phyloP scores from a whole-genome alignment of 2,329 filamentous ascomycete genomes.

The Pseudocercospora fuligena region DNA sequence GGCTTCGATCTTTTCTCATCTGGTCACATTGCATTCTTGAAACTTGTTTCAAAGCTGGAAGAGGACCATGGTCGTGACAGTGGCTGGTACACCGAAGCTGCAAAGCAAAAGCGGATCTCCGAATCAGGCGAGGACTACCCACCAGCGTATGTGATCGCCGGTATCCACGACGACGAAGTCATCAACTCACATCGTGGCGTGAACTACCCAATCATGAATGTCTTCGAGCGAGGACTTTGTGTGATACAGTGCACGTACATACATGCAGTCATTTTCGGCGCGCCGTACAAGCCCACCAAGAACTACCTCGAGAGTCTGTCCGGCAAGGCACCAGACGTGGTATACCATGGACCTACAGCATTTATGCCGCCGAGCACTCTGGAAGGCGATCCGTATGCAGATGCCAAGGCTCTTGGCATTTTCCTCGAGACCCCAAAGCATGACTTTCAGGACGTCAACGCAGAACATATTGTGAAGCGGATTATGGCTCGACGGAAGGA shows the following conservation, averaged over 20 bases:
- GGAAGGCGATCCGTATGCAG: conserved; percentile 66
- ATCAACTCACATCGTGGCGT: conserved; percentile 97
- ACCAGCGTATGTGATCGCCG: conserved; percentile 86
- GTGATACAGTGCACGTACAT: conserved; percentile 96
- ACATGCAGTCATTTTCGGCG: conserved; percentile 84
- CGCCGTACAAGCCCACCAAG: conserved; percentile 83
- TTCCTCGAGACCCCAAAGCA: conserved; percentile 80
- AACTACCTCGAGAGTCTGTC: conserved; percentile 77
- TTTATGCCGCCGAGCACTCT: conserved; percentile 68
- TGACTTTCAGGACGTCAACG: conserved; percentile 84
- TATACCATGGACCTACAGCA: conserved; percentile 95
- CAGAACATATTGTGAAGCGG: conserved; percentile 85
- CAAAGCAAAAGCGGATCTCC: conserved; percentile 65
- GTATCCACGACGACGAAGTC: conserved; percentile 90
- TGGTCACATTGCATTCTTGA: conserved; percentile 94
- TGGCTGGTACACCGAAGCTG: conserved; percentile 75
- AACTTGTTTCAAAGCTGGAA: conserved; percentile 74
- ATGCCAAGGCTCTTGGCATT: conserved; percentile 80
- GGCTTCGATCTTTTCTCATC: conserved; percentile 97
- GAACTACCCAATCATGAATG: conserved; percentile 99
- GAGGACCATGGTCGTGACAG: conserved; percentile 67
- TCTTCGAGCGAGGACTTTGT: conserved; percentile 92
- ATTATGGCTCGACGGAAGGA: conserved; percentile 85
- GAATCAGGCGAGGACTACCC: conserved; percentile 73
- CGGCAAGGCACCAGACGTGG: conserved; percentile 63